Evolutionary conservation across 2,329 filamentous ascomycete genomes (phyloP).

Genomic region (Didymella arachidicola): DNA sequence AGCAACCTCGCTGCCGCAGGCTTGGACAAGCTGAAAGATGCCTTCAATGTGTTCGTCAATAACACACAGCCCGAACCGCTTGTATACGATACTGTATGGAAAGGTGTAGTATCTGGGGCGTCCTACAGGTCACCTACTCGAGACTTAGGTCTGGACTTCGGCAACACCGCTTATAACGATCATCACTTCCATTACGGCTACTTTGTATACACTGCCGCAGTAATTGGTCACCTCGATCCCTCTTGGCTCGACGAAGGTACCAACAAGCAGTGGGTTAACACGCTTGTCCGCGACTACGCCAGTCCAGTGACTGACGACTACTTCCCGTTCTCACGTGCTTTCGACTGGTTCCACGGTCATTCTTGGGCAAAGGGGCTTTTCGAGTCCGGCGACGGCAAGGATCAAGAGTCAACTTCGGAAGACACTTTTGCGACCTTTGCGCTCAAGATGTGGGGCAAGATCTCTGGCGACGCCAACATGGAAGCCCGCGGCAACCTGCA

Average conservation of each 20-base stretch:
- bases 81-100: slow-evolving; percentile 71
- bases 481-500: slow-evolving; percentile 83
- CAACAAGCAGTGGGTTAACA: slow-evolving; percentile 84
- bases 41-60: slow-evolving; percentile 58
- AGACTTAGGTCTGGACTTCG: slow-evolving; percentile 76
- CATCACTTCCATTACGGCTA: slow-evolving; percentile 79
- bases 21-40: slow-evolving; percentile 60
- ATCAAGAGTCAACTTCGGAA: slow-evolving; percentile 91
- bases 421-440: slow-evolving; percentile 89
- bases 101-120: slow-evolving; percentile 81
- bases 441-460: slow-evolving; percentile 91
- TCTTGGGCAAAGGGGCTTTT: slow-evolving; percentile 90
- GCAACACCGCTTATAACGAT: slow-evolving; percentile 83
- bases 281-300: slow-evolving; percentile 80
- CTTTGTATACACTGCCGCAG: slow-evolving; percentile 85
- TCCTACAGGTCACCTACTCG: slow-evolving; percentile 58
- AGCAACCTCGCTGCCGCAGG: slow-evolving; percentile 62
- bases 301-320: slow-evolving; percentile 74
- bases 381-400: slow-evolving; percentile 77
- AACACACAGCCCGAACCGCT: slow-evolving; percentile 61
- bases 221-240: slow-evolving; percentile 83
- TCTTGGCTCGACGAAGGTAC: slow-evolving; percentile 68
- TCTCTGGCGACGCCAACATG: slow-evolving; percentile 77
- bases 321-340: slow-evolving; percentile 76
- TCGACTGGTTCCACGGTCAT: slow-evolving; percentile 94